Percentiles rank a stretch among this genome's conserved stretches.
phyloP scores from a whole-genome alignment of 2,329 filamentous ascomycete genomes.

The Hymenoscyphus fructigenus region DNA sequence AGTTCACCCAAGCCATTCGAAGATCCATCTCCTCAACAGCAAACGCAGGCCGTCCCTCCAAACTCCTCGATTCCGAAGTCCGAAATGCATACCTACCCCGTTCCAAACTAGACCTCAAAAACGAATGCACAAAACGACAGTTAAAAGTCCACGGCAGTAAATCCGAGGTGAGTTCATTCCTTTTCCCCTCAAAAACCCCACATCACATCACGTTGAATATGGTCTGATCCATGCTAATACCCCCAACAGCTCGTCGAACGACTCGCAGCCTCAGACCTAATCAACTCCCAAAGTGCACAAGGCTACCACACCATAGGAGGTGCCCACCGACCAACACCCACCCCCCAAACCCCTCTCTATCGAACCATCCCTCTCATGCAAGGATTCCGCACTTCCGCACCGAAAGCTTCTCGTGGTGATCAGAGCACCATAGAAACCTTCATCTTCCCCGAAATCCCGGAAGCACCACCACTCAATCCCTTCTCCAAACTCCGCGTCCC shows the following conservation, averaged over 20 bases:
- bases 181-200: neutral
- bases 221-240: neutral
- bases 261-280: slow-evolving; percentile 29
- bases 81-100: slow-evolving; percentile 24
- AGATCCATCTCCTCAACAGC: slow-evolving; percentile 29
- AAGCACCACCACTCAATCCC: slow-evolving; percentile 28
- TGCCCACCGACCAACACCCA: slow-evolving; percentile 36
- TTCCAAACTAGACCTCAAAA: slow-evolving; percentile 22
- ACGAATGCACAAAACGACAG: slow-evolving; percentile 30
- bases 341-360: slow-evolving; percentile 39
- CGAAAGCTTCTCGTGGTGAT: slow-evolving; percentile 38
- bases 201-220: neutral
- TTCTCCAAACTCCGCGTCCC: slow-evolving; percentile 53
- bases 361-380: slow-evolving; percentile 60
- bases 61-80: slow-evolving; percentile 25
- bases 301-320: slow-evolving; percentile 29
- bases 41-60: slow-evolving; percentile 25
- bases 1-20: slow-evolving; percentile 28
- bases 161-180: slow-evolving; percentile 28
- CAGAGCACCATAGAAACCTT: slow-evolving; percentile 45
- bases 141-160: slow-evolving; percentile 28
- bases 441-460: slow-evolving; percentile 50
- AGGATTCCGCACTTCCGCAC: slow-evolving; percentile 54
- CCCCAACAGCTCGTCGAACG: slow-evolving; percentile 30
- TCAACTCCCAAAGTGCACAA: slow-evolving; percentile 22